phyloP scores from a whole-genome alignment of 345 rosid species.

The Citrus hindsii region DNA sequence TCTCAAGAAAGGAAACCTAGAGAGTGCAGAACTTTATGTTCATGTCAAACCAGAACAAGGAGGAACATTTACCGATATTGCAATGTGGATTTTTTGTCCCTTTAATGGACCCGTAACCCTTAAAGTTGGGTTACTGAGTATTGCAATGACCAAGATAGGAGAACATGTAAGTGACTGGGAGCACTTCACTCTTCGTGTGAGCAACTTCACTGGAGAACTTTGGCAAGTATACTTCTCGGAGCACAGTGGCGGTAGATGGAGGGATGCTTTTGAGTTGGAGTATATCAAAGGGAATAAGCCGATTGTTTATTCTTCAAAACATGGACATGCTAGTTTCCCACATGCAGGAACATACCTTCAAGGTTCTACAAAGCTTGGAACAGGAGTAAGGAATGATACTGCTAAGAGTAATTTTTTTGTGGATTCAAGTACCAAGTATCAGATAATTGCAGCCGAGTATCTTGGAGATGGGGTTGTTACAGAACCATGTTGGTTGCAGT shows the following conservation, averaged over 20 bases:
- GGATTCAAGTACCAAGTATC: slow-evolving; percentile 73
- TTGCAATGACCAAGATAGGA: slow-evolving; percentile 69
- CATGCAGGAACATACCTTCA: slow-evolving; percentile 78
- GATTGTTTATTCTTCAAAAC: slow-evolving; percentile 70
- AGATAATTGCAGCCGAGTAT: slow-evolving; percentile 72
- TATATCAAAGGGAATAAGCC: slow-evolving; percentile 58
- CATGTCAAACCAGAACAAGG: slow-evolving; percentile 88
- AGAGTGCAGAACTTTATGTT: slow-evolving; percentile 78
- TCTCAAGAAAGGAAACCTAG: slow-evolving; percentile 58
- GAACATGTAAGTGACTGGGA: slow-evolving; percentile 93
- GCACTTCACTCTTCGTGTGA: slow-evolving; percentile 76
- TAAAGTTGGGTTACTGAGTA: slow-evolving; percentile 63
- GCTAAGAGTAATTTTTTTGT: slow-evolving; percentile 50
- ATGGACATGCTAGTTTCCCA: slow-evolving; percentile 89
- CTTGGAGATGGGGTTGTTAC: slow-evolving; percentile 51
- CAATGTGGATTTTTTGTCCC: slow-evolving; percentile 92
- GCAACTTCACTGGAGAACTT: slow-evolving; percentile 86
- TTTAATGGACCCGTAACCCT: slow-evolving; percentile 87
- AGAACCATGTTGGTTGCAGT: slow-evolving; percentile 87
- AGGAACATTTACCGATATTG: slow-evolving; percentile 86
- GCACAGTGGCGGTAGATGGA: slow-evolving; percentile 91
- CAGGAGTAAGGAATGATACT: slow-evolving; percentile 70
- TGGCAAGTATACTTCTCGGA: slow-evolving; percentile 76
- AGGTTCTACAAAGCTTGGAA: slow-evolving; percentile 73
- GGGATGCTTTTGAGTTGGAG: slow-evolving; percentile 62